Evolutionary conservation across 768 basidiomycete species (phyloP), one percentile per base, ranked within the genome.

Genomic region (Xerocomellus intermedius): DNA sequence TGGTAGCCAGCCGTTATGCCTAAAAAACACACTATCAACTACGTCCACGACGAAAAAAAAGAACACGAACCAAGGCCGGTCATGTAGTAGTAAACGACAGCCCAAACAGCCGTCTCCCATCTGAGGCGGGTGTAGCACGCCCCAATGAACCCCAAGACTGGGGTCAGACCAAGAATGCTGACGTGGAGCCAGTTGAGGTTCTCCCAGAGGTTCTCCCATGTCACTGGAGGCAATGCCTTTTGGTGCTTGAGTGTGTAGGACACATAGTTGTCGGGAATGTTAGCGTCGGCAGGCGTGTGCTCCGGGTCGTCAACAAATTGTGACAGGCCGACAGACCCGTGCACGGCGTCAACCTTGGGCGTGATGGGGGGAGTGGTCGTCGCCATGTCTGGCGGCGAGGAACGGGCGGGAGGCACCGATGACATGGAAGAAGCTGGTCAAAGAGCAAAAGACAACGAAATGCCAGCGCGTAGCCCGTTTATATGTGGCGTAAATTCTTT

Each of bases 1-100:
- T 99, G 97, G 74, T 98, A 99, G 12, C 97, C 96, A 10, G 91
- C 91, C 0, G 91, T 94, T 56, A 94, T 92, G 24, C 91, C 84
- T 85, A 48, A 48, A 30, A 48, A 13, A 17, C 4, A n/a, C 19
- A 14, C 74, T 75, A 30, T 61, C 75, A 63, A 58, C 63, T 1
- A 37, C 74, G 61, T 74, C 7, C 13, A 17, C 8, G 19, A 41
- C 3, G 4, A 50, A 36, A 75, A 64, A 76, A 76, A 53, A 76
- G 4, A 59, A 76, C 50, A 77, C 82, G 61, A 68, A 85, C 91
- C 93, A 16, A 96, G 79, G 36, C 94, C 96, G 8, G 88, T 91
- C 68, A 86, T 74, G 68, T 81, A 89, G 70, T 91, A 91, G 73
- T 89, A 91, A 41, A 83, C 49, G 52, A 86, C 76, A 50, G 77